Evolutionary conservation across 345 rosid genomes (phyloP), one percentile per base, ranked within the genome.

Genomic region (Anastatica hierochuntica): DNA sequence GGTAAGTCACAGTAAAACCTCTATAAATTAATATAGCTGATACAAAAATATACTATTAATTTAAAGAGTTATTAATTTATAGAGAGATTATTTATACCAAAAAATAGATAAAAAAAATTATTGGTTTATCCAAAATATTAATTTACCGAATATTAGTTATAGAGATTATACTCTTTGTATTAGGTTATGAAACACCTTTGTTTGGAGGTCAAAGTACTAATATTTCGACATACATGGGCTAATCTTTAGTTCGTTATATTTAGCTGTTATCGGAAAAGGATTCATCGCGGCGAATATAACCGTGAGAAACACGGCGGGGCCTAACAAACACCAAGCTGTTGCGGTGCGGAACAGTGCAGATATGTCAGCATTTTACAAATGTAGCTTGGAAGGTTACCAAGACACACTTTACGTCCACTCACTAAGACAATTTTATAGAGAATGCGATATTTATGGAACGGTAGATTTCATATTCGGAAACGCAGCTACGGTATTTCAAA

Each of bases 401-500:
- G 84, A 80, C 61, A 77, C 84, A 1, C 57, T 80, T 8, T 79
- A 79, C 39, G 20, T 71, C 1, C 86, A 79, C 30, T 77, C 90
- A 2, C 64, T 72, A 1, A 38, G 82, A 12, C 90, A 78, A 41
- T 78, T 83, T 47, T 80, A 78, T 20, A 51, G 69, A 14, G 77
- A 73, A 16, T 74, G 87, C 4, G 71, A 72, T 10, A 66, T 83
- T 1, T 76, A 76, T 3, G 79, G 92, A n/a, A 83, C 81, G 0
- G 53, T 80, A 12, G 81, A 83, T 51, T 83, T 74, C 64, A 80
- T 80, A 47, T 67, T 67, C 1, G 73, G 76, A 15, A 67, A 72
- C 14, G 70, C 73, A 0, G 70, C 70, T 3, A 54, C 60, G 0
- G 63, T 67, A 26, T 27, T 72, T 0, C 73, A 72, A 2, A 58